Evolutionary conservation across 176 grass and related monocot genomes (phyloP), one percentile per base, ranked within the genome.

Genomic region (Carex parvula): DNA sequence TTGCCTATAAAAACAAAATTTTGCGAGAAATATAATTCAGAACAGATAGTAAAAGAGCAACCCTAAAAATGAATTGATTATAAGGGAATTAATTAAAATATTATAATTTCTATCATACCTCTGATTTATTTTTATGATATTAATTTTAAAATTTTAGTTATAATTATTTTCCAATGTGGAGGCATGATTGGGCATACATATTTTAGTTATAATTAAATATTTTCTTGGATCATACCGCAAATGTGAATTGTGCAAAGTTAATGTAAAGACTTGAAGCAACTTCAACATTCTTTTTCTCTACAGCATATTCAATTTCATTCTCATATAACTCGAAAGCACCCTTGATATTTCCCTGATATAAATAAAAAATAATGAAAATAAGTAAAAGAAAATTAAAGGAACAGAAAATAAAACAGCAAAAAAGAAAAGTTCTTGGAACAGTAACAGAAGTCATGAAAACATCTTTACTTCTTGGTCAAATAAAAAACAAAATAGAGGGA

Each of bases 161-260:
- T 7, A 7, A 22, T 71, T 71, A 18, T 71, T n/a, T 20, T 39
- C 33, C 8, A 46, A 71, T 20, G 6, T 3, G 16, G 68, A 18
- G 2, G 44, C 17, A 20, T 71, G 16, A 71, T 42, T 13, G 70
- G 10, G 41, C 42, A 73, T 73, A 73, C 70, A 26, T 26, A 26
- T 26, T 26, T 26, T 26, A 26, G 26, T 26, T 26, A 26, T 26
- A 26, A 26, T 37, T 44, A 58, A 69, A 74, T 29, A 67, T 16
- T 72, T 64, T 65, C 52, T 21, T 73, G 24, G 61, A 63, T 80
- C 84, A 79, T 91, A 98, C 95, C 84, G 70, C 87, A 71, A 94
- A 94, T 82, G 88, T 90, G 59, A 98, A 94, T 79, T 83, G 90
- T 71, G 92, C 95, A 85, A 94, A 98, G 88, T 90, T 91, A 41